Evolutionary conservation across 179 eudicot species (phyloP), one percentile per base, ranked within the genome.

Genomic region (Nepenthes alata): DNA sequence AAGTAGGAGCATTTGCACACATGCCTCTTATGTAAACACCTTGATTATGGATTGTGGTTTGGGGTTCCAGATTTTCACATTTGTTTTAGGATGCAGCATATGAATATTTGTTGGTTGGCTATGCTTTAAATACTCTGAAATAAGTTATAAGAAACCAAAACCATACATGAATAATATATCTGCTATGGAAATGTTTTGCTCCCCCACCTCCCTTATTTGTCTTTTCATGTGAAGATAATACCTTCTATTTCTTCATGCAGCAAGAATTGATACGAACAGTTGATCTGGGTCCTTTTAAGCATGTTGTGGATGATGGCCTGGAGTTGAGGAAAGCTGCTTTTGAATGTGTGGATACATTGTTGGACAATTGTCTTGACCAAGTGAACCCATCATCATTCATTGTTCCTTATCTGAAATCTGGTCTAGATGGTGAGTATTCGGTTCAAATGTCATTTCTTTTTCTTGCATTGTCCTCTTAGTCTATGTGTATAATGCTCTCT

Each of bases 251-350:
- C 70, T 39, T 64, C 45, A 35, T 78, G 84, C 95, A 93, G 98
- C 58, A 83, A 93, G 98, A 93, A 71, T 70, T 93, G 84, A 93
- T 93, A 63, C 83, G 98, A 60, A 90, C 97, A 48, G 97, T 90
- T 47, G 97, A 90, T 80, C 80, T 90, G 47, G 97, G 97, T 63
- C 97, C 97, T 55, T 90, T 90, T 73, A 90, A 90, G 85, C 97
- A 93, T 78, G 88, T 84, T 55, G 97, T 93, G 61, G 98, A 93
- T 73, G 98, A 93, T 74, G 98, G 98, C 67, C 93, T 93, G 70
- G 98, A 93, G 71, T 78, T 93, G 70, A 83, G 96, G 70, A 91
- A 91, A 75, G 95, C 98, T 54, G 96, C 98, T 51, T 93, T 93
- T 79, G 99, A 94, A 71, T 94, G 97, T 53, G 96, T 90, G 48